A percentile compares a stretch with the other conserved stretches of the same genome.
Conservation (phyloP, 2,329 filamentous ascomycete species). For the Balansia obtecta region DNA sequence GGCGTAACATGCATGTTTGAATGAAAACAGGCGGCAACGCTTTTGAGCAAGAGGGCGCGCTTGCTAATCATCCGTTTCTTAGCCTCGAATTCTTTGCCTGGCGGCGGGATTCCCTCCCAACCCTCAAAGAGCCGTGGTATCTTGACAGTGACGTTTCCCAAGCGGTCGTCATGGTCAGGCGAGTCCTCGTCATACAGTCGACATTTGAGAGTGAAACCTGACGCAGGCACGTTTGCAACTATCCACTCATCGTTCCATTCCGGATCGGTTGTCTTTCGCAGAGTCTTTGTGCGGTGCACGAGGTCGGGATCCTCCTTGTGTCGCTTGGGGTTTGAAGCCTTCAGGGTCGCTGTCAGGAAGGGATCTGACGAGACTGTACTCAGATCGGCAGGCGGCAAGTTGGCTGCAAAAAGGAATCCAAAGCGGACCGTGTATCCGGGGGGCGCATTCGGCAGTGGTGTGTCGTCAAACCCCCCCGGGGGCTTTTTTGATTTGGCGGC, state of each 20-base stretch:
- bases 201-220: constrained; percentile 75
- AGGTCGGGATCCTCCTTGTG: constrained; percentile 80
- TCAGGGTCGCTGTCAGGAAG: constrained; percentile 66
- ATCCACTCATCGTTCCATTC: constrained; percentile 79
- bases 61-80: constrained; percentile 83
- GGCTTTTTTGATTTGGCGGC: constrained; percentile 29
- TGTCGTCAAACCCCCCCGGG: constrained; percentile 67
- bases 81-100: constrained; percentile 49
- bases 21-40: constrained; percentile 50
- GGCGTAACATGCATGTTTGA: constrained; percentile 56
- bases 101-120: constrained; percentile 56
- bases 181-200: constrained; percentile 85
- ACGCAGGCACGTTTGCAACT: constrained; percentile 71
- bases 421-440: constrained; percentile 77
- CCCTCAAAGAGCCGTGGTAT: constrained; percentile 46
- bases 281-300: constrained; percentile 61
- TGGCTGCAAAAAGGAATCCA: constrained; percentile 67
- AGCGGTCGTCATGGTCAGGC: constrained; percentile 70
- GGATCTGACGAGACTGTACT: constrained; percentile 70
- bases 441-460: constrained; percentile 60
- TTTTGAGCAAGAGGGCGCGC: constrained; percentile 66
- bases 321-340: constrained; percentile 53
- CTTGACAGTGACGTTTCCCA: constrained; percentile 72
- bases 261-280: constrained; percentile 60
- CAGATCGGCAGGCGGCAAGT: constrained; percentile 75